Evolutionary conservation across 2,329 filamentous ascomycete species (phyloP), one percentile per base, ranked within the genome.

Genomic region (Claviceps capensis): DNA sequence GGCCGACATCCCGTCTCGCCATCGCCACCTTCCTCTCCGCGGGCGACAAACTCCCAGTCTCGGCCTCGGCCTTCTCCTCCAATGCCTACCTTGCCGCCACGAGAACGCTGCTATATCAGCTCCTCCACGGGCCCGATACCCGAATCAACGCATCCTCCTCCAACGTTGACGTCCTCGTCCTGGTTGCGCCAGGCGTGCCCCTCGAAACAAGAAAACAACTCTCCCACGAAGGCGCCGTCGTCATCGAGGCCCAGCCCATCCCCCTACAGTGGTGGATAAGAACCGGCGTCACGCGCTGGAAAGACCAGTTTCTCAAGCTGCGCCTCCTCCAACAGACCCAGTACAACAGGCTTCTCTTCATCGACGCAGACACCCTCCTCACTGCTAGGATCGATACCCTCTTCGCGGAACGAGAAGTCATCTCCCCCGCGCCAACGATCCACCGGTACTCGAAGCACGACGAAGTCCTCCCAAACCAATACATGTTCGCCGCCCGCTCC

Each of bases 271-370:
- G 64, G 50, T 70, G 67, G 66, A 61, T 71, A 19, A 61, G 62
- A 34, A 65, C 66, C 0, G 64, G 64, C 5, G 62, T 67, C 5
- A 58, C 61, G 2, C 61, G 69, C 42, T 73, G 68, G 67, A 65
- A 66, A 38, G 68, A 73, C 52, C 63, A 67, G 52, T 69, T 72
- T 56, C 67, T 65, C 22, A 73, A 73, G 58, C 62, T 74, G 16
- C 65, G 68, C 11, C 55, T 72, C 5, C 66, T 72, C 44, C 61
- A 70, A 51, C 61, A 69, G 61, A 66, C 63, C 4, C 57, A 72
- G 49, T 73, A 67, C 57, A 62, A 67, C 11, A 63, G 67, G 5
- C 55, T 73, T 26, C 61, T 70, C n/a, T 72, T 70, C 56, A 59
- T 73, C 54, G 71, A 74, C 54, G 65, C 68, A 23, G 71, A 74